These are phyloP conservation scores for Entomortierella lignicola DNA, from an alignment of 192 early-diverging fungal genomes.

Conservation along the genomic window DNA sequence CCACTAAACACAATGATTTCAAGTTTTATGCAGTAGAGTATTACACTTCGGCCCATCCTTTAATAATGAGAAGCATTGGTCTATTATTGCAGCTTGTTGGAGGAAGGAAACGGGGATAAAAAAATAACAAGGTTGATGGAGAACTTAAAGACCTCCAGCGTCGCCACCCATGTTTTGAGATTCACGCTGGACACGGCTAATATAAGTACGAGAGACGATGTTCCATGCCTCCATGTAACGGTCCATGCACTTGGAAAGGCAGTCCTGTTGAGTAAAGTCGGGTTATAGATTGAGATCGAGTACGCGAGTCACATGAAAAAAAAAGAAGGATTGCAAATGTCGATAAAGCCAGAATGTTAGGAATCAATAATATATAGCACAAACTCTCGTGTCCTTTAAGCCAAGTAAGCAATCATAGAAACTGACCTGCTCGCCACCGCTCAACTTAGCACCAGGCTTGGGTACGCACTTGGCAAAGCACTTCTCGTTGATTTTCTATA, in stretches of 20 bases:
- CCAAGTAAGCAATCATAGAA: neutral
- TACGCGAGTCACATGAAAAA: neutral
- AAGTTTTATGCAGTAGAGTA: no score
- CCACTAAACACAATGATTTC: no score
- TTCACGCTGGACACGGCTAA: slow-evolving; percentile 79
- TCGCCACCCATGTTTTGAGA: slow-evolving; percentile 54
- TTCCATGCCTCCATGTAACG: slow-evolving; percentile 93
- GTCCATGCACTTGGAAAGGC: slow-evolving; percentile 85
- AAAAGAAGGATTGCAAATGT: neutral
- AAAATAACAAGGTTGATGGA: neutral
- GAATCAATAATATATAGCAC: no score
- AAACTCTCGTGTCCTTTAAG: neutral
- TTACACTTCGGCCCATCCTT: no score
- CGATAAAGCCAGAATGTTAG: no score
- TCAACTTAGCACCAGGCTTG: slow-evolving; percentile 77
- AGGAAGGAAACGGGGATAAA: neutral
- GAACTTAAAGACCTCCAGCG: slow-evolving; percentile 39
- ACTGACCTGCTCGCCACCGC: slow-evolving; percentile 74
- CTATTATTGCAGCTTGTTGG: neutral
- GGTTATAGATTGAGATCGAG: no score
- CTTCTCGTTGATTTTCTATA: slow-evolving; percentile 88
- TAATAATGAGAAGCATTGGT: no score
- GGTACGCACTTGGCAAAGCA: slow-evolving; percentile 87
- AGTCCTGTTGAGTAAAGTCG: slow-evolving; percentile 56
- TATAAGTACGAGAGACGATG: slow-evolving; percentile 79